These are phyloP conservation scores for Tricholoma hemisulphureum DNA, from an alignment of 768 basidiomycete species.

Conservation along the genomic window DNA sequence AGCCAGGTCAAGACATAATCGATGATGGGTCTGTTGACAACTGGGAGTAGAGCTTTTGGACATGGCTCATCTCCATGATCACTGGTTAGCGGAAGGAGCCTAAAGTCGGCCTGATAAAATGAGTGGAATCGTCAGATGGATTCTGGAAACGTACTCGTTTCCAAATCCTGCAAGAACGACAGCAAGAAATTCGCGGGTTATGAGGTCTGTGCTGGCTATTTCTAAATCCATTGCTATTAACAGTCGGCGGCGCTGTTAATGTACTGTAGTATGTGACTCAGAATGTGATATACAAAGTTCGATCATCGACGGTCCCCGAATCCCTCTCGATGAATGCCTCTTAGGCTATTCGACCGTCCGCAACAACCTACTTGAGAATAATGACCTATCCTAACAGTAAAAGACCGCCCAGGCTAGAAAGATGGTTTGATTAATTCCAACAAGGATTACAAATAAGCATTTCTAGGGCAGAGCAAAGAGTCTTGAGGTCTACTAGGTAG, in stretches of 20 bases:
- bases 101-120: conserved; percentile 31
- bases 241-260: no score
- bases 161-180: conserved; percentile 90
- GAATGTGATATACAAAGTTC: no score
- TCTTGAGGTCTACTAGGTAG: not conserved
- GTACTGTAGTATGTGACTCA: no score
- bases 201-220: conserved; percentile 31
- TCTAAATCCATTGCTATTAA: conserved; percentile 1
- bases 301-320: no score
- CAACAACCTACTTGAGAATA: no score
- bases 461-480: not conserved
- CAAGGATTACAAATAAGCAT: conserved; percentile 5
- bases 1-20: conserved; percentile 85
- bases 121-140: conserved; percentile 2
- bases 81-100: conserved; percentile 71
- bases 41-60: conserved; percentile 84
- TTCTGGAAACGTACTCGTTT: conserved; percentile 57
- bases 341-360: no score
- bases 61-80: conserved; percentile 79
- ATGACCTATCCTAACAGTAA: no score
- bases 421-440: conserved; percentile 4
- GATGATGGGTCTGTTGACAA: conserved; percentile 86
- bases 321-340: no score
- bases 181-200: conserved; percentile 79
- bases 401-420: not conserved